Percentiles rank a stretch among this genome's conserved stretches.
Conservation (phyloP, 495 filamentous ascomycete species). For the Glutinoglossum americanum region DNA sequence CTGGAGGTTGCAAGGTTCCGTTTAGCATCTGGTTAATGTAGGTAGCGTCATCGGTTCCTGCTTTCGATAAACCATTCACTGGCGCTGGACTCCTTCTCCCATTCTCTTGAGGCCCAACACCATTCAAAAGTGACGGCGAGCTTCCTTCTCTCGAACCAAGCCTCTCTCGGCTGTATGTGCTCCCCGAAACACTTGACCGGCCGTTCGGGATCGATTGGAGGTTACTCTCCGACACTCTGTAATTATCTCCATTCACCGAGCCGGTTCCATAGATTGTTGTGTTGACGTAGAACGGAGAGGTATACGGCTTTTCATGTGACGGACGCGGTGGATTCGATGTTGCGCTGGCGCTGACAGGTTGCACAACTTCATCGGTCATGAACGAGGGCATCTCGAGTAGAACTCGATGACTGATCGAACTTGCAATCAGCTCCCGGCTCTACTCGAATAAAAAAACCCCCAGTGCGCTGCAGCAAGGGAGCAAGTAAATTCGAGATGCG, state of each 20-base stretch:
- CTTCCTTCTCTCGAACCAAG: slow-evolving; percentile 30
- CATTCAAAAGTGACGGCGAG: slow-evolving; percentile 28
- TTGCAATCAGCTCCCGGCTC: not conserved
- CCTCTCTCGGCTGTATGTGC: slow-evolving; percentile 27
- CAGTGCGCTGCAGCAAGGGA: not conserved
- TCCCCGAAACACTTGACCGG: slow-evolving; percentile 9
- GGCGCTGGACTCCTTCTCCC: slow-evolving; percentile 15
- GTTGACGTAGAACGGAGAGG: not conserved
- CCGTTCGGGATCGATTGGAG: not conserved
- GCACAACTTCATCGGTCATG: slow-evolving; percentile 7
- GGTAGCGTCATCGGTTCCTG: not conserved
- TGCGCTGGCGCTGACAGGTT: not conserved
- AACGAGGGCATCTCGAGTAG: slow-evolving; percentile 13
- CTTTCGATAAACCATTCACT: slow-evolving; percentile 16
- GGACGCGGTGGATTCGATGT: not conserved
- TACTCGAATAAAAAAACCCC: not conserved
- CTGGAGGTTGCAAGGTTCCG: slow-evolving; percentile 3
- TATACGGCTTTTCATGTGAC: not conserved
- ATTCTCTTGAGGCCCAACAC: slow-evolving; percentile 18
- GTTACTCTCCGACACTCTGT: not conserved
- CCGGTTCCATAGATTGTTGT: not conserved
- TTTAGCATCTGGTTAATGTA: slow-evolving; percentile 1
- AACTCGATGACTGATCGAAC: slow-evolving; percentile 5
- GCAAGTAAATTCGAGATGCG: not conserved
- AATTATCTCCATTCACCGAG: slow-evolving; percentile 1